phyloP scores from a whole-genome alignment of 2,329 filamentous ascomycete genomes.

The Colletotrichum sp. region DNA sequence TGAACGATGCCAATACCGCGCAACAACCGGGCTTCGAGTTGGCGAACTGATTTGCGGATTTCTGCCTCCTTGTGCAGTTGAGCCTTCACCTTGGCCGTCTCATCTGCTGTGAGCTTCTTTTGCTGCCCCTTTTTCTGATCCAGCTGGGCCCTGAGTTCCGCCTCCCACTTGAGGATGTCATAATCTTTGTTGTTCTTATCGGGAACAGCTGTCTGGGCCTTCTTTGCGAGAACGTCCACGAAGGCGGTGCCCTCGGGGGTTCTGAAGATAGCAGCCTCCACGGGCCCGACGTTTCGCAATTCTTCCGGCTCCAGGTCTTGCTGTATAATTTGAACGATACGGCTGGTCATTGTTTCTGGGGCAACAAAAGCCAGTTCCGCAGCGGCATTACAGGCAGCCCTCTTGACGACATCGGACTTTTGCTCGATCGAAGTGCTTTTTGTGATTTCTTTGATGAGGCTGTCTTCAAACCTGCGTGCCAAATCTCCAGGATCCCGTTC shows the following conservation, averaged over 20 bases:
- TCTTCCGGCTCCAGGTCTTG: constrained; percentile 75
- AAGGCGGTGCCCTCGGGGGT: constrained; percentile 89
- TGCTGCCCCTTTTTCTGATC: constrained; percentile 92
- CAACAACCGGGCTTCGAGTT: constrained; percentile 72
- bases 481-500: constrained; percentile 84
- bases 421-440: constrained; percentile 51
- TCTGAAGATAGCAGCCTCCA: constrained; percentile 91
- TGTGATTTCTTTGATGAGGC: constrained; percentile 72
- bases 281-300: constrained; percentile 76
- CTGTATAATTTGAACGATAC: constrained; percentile 75
- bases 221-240: constrained; percentile 88
- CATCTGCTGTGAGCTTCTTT: constrained; percentile 89
- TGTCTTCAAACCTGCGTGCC: constrained; percentile 66
- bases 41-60: constrained; percentile 76
- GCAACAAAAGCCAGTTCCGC: constrained; percentile 94
- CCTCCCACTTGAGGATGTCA: constrained; percentile 96
- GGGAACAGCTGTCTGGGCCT: constrained; percentile 70
- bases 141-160: constrained; percentile 84
- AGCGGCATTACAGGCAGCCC: constrained; percentile 82
- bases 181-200: constrained; percentile 96
- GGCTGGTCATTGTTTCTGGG: constrained; percentile 79
- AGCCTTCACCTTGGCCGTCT: constrained; percentile 87
- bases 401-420: constrained; percentile 55
- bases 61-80: constrained; percentile 86
- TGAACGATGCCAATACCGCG: constrained; percentile 87